Base-by-base conservation (phyloP, 1,284 basidiomycete species). In the Acaromyces ingoldii region DNA sequence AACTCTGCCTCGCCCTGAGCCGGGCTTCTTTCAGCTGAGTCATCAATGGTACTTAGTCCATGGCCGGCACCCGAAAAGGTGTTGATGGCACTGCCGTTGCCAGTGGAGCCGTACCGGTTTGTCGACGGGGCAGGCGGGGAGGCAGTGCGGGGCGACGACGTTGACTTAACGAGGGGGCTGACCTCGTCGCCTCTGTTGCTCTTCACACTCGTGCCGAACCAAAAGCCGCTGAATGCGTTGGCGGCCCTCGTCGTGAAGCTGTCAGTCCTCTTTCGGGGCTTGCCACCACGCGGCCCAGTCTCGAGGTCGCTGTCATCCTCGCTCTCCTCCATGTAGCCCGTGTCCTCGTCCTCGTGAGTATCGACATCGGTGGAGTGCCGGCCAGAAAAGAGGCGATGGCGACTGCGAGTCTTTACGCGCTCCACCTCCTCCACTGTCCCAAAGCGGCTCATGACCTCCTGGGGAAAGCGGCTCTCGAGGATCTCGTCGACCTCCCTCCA, bases 401-500 rank as follows among this genome's bases (percentile, higher is more conserved):
- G n/a, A n/a, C n/a, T n/a, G n/a, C n/a, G n/a, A n/a, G n/a, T n/a
- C 21, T 28, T 21, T 25, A 51, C 33, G 6, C 38, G 48, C 37
- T 55, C 44, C n/a, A 53, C 55, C 24, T 57, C 55, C 21, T 58
- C 40, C 7, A 57, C 40, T 50, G 50, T 36, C 15, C 57, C 53
- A 48, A 72, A 72, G 38, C 70, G 58, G 15, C 65, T 62, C 62
- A 74, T 65, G 26, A 74, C 70, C 42, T 74, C 68, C 28, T 58
- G 62, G 2, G 70, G 70, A 46, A 74, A 74, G 44, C 62, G 64
- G 22, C 65, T 69, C 49, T 74, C 72, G 38, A 74, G 60, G 47
- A 74, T 69, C 49, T 70, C 69, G 45, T 74, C 72, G 28, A 66
- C 67, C 48, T 72, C 68, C 24, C 70, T 57, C 70, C 67, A 72